Conservation (phyloP, 1,139 yeast genomes). For the Suhomyces atakaporum region DNA sequence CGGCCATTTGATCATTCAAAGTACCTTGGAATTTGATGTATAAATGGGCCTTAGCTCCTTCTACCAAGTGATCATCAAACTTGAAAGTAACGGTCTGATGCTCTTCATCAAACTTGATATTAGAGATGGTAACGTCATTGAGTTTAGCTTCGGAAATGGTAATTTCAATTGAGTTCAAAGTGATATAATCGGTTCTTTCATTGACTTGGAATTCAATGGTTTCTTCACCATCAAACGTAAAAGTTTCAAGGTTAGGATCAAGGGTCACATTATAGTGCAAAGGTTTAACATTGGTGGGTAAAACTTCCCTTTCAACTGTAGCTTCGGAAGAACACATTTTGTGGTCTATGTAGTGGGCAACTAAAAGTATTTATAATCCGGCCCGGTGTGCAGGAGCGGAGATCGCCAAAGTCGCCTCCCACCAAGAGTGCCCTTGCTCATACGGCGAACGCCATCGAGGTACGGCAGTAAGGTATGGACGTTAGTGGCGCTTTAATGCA, state of each 20-base stretch:
- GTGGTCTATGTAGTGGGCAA: neutral
- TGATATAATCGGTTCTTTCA: slow-evolving; percentile 51
- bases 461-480: neutral
- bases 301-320: slow-evolving; percentile 56
- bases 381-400: neutral
- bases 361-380: neutral
- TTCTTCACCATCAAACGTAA: slow-evolving; percentile 69
- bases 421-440: too few relatives aligned
- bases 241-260: slow-evolving; percentile 72
- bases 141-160: slow-evolving; percentile 57
- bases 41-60: slow-evolving; percentile 47
- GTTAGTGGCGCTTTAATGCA: too few relatives aligned
- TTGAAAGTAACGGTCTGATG: slow-evolving; percentile 66
- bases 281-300: slow-evolving; percentile 75
- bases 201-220: slow-evolving; percentile 64
- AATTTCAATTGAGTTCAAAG: slow-evolving; percentile 66
- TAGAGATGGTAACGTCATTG: slow-evolving; percentile 33
- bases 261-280: slow-evolving; percentile 67
- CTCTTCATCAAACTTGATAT: slow-evolving; percentile 49
- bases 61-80: slow-evolving; percentile 49
- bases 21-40: slow-evolving; percentile 65
- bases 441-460: too few relatives aligned
- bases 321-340: slow-evolving; percentile 17
- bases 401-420: neutral
- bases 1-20: slow-evolving; percentile 67